Evolutionary conservation across 129 eudicot genomes (phyloP), one percentile per base, ranked within the genome.

Genomic region (Kitagawia praeruptora): DNA sequence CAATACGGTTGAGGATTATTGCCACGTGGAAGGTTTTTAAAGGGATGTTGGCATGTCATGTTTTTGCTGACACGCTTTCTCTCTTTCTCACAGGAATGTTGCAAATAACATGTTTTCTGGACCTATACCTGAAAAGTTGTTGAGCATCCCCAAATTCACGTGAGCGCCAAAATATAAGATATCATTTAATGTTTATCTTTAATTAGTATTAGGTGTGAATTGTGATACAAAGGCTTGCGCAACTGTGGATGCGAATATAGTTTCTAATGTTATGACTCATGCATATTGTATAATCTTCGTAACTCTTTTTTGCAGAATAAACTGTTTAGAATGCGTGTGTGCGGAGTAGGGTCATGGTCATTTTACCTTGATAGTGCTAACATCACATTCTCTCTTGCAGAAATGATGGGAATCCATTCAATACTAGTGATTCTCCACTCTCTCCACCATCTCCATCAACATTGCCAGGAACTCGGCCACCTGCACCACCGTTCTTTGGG

Each of bases 121-220:
- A 81, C 96, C 97, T 45, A 90, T 95, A 88, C 98, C 98, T 8
- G 86, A 85, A 9, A 88, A 92, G 85, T 76, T 95, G 87, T 85
- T 90, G 75, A 80, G 72, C 87, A 83, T 95, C 77, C 93, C 92
- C 53, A 86, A 51, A 80, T 95, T 95, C 86, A 83, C 80, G 98
- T 92, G 82, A 79, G 89, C 64, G 70, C 67, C 70, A 64, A 45
- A 45, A 47, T 31, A 25, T 79, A 51, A 49, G 70, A 25, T 64
- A 37, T 73, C 34, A 31, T 58, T 78, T 58, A 21, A 28, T 61
- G 25, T 83, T 46, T 21, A 61, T 28, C 41, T 8, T 63, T 63
- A 9, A 76, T 76, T 37, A 13, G 39, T 53, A 76, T 15, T 78
- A 13, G 23, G 67, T 38, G 15, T 23, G 37, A 34, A 34, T 34